Evolutionary conservation across 305 asterid species (phyloP).

Genomic region (Fraxinus paxiana): DNA sequence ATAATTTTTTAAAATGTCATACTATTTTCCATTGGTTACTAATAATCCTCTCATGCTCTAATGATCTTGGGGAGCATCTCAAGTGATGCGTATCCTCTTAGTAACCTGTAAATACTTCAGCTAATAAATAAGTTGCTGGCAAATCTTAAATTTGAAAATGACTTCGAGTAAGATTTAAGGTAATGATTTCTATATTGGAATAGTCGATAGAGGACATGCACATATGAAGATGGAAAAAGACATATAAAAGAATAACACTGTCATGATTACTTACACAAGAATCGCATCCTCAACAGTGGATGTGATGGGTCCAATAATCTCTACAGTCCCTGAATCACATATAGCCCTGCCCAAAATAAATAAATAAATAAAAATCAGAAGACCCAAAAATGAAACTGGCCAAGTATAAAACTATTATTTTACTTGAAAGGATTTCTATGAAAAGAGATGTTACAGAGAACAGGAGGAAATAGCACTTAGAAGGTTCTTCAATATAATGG

Average conservation of each 20-base stretch:
- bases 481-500: not conserved
- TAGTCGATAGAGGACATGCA: not conserved
- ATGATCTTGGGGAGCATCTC: not conserved
- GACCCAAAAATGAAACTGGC: slow-evolving; percentile 8
- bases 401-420: not conserved
- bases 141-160: not conserved
- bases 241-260: slow-evolving; percentile 11
- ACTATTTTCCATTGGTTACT: not conserved
- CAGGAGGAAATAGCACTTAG: not conserved
- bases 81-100: not conserved
- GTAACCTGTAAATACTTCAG: not conserved
- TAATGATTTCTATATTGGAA: not conserved
- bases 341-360: slow-evolving; percentile 49
- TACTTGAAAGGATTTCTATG: not conserved
- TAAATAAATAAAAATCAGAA: slow-evolving; percentile 1
- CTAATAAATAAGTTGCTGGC: not conserved
- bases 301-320: slow-evolving; percentile 86
- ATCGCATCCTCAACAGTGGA: slow-evolving; percentile 81
- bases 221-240: slow-evolving; percentile 10
- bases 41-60: not conserved
- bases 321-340: slow-evolving; percentile 92
- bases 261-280: slow-evolving; percentile 68
- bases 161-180: not conserved
- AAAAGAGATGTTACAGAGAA: not conserved
- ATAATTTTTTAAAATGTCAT: not conserved